Evolutionary conservation across 148 eudicot species (phyloP).

Genomic region (Camellia sinensis): DNA sequence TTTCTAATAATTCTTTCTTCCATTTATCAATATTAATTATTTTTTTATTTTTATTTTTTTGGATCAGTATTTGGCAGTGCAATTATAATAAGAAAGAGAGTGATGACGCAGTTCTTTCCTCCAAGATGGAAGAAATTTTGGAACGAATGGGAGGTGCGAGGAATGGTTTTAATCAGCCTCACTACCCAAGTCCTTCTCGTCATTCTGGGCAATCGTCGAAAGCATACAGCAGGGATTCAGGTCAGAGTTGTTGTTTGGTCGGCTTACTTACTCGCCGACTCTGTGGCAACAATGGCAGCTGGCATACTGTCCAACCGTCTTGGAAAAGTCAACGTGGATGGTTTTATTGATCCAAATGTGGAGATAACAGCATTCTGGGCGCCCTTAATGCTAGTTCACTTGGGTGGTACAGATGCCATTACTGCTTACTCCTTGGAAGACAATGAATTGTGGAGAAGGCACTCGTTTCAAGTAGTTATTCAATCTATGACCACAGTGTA

Average conservation of each 20-base stretch:
- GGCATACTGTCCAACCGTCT: background rate
- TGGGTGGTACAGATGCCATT: slow-evolving; percentile 2
- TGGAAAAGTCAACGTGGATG: background rate
- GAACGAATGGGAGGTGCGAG: slow-evolving; percentile 13
- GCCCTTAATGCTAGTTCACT: slow-evolving; percentile 6
- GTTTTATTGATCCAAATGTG: background rate
- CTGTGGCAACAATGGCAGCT: background rate
- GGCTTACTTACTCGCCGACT: background rate
- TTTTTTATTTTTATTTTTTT: too few relatives aligned
- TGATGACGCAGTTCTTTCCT: background rate
- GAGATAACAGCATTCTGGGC: slow-evolving; percentile 11
- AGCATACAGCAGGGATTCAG: background rate
- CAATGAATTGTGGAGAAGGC: slow-evolving; percentile 14
- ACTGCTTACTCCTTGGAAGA: too few relatives aligned
- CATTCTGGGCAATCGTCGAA: background rate
- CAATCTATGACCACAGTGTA: background rate
- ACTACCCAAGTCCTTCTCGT: background rate
- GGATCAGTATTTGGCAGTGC: background rate
- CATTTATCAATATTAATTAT: too few relatives aligned
- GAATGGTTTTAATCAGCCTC: background rate
- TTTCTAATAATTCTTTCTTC: too few relatives aligned
- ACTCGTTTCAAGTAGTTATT: background rate
- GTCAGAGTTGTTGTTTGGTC: background rate
- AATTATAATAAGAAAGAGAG: background rate
- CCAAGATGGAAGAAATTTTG: background rate